Percentiles rank a stretch among this genome's conserved stretches.
These are phyloP conservation scores for Claviceps humidiphila DNA, from an alignment of 2,329 filamentous ascomycete species.

Conservation along the genomic window DNA sequence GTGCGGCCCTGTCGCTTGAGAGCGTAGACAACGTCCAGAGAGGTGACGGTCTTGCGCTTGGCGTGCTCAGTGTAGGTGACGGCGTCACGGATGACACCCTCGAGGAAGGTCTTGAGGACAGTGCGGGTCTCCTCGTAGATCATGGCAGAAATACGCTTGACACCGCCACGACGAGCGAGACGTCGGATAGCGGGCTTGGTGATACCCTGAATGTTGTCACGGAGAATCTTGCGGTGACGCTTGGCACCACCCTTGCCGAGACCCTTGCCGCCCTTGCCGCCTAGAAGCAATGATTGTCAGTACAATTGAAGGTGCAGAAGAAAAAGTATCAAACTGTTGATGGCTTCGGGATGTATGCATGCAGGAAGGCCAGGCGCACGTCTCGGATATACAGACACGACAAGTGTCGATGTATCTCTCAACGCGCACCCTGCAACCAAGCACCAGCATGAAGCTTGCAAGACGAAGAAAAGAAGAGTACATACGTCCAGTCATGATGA, in stretches of 20 bases:
- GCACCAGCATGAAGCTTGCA: background rate
- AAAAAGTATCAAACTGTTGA: background rate
- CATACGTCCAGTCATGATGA: conserved; percentile 65
- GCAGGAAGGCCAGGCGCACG: background rate
- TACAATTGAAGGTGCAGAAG: conserved; percentile 8
- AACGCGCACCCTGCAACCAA: background rate
- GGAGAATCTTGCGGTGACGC: conserved; percentile 97
- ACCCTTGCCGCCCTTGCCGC: conserved; percentile 93
- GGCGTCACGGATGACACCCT: conserved; percentile 62
- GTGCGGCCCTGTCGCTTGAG: conserved; percentile 60
- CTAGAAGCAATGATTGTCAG: conserved; percentile 39
- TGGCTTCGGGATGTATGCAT: background rate
- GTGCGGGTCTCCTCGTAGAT: conserved; percentile 70
- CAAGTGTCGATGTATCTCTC: background rate
- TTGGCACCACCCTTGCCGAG: conserved; percentile 97
- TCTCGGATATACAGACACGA: background rate
- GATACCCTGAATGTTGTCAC: conserved; percentile 99
- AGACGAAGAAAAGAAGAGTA: conserved; percentile 15
- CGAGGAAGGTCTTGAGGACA: conserved; percentile 68
- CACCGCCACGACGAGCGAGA: conserved; percentile 98
- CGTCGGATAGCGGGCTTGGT: conserved; percentile 97
- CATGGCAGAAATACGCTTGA: conserved; percentile 99
- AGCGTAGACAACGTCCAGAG: conserved; percentile 54
- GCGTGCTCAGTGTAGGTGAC: conserved; percentile 71
- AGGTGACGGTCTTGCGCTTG: conserved; percentile 70